A percentile compares a stretch with the other conserved stretches of the same genome.
These are phyloP conservation scores for Thuja plicata DNA, from an alignment of 83 land plant species.

Conservation along the genomic window DNA sequence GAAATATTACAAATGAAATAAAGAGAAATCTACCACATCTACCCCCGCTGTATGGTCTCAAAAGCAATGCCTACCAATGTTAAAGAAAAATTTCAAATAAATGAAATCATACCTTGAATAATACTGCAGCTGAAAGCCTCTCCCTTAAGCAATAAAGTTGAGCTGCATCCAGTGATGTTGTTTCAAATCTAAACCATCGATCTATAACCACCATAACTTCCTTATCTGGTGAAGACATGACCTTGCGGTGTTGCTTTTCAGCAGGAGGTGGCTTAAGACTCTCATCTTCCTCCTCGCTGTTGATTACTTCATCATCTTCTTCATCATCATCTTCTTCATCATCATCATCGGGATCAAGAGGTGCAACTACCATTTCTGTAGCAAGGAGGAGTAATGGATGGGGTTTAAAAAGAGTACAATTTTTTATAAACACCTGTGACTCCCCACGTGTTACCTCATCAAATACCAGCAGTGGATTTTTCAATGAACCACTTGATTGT, in stretches of 20 bases:
- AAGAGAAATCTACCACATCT: background rate
- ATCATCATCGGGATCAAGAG: slow-evolving; percentile 32
- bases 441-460: slow-evolving; percentile 97
- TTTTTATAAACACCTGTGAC: slow-evolving; percentile 64
- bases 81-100: background rate
- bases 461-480: slow-evolving; percentile 56
- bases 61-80: background rate
- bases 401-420: slow-evolving; percentile 74
- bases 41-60: background rate
- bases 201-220: slow-evolving; percentile 67
- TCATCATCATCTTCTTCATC: slow-evolving; percentile 47
- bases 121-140: slow-evolving; percentile 71
- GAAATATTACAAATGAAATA: background rate
- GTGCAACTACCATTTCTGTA: slow-evolving; percentile 87
- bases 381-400: slow-evolving; percentile 79
- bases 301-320: slow-evolving; percentile 18
- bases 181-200: slow-evolving; percentile 76
- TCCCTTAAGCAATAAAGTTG: slow-evolving; percentile 88
- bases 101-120: slow-evolving; percentile 64
- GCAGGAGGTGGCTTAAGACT: slow-evolving; percentile 21
- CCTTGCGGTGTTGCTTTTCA: slow-evolving; percentile 26
- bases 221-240: slow-evolving; percentile 80
- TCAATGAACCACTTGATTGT: slow-evolving; percentile 23
- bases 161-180: slow-evolving; percentile 86
- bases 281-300: slow-evolving; percentile 29